phyloP scores from a whole-genome alignment of 1,284 basidiomycete genomes.

The Irpex lacteus region DNA sequence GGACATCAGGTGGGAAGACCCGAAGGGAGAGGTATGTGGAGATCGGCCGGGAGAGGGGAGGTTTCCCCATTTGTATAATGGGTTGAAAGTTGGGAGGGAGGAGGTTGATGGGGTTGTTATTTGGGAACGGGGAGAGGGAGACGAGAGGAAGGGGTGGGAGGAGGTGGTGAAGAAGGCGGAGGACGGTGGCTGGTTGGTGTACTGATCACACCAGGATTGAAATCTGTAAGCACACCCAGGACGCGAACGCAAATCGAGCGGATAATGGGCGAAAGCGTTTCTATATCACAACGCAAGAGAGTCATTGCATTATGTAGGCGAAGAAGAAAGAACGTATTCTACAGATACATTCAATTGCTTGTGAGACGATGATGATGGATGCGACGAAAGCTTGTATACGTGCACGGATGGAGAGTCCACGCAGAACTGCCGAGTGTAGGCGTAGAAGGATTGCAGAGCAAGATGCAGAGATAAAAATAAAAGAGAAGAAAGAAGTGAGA shows the following conservation, averaged over 20 bases:
- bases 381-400: constrained; percentile 1
- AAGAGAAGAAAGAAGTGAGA: not conserved
- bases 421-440: not conserved
- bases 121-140: constrained; percentile 21
- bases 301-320: constrained; percentile 1
- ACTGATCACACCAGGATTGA: constrained; percentile 5
- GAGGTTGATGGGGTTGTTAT: constrained; percentile 25
- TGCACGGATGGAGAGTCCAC: not conserved
- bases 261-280: not conserved
- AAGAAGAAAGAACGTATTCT: constrained; percentile 2
- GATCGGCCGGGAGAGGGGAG: constrained; percentile 41
- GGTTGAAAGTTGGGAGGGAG: constrained; percentile 4
- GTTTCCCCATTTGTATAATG: constrained; percentile 56
- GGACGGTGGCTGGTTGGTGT: constrained; percentile 24
- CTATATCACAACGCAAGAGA: not conserved
- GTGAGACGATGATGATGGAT: not conserved
- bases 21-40: constrained; percentile 39
- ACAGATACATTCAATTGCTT: constrained; percentile 4
- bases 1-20: constrained; percentile 46
- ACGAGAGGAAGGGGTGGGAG: constrained; percentile 22
- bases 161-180: constrained; percentile 22
- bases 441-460: not conserved
- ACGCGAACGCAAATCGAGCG: too few species aligned
- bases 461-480: not conserved
- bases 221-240: not conserved